phyloP scores from a whole-genome alignment of 2,329 filamentous ascomycete genomes.

The Fusarium penzigii region DNA sequence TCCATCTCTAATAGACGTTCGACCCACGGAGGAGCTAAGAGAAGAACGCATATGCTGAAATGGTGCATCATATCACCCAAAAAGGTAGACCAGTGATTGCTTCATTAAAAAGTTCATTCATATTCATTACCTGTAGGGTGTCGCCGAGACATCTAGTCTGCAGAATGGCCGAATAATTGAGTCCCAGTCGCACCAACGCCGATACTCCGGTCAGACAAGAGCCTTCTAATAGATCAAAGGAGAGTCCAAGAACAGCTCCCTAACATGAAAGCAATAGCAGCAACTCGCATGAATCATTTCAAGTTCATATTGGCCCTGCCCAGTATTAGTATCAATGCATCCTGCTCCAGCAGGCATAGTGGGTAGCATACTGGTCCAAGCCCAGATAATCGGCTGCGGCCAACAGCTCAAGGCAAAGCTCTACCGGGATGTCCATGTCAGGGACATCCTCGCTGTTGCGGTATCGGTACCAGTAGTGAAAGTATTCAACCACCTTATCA shows the following conservation, averaged over 20 bases:
- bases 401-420: slow-evolving; percentile 75
- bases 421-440: slow-evolving; percentile 78
- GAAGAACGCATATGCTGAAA: slow-evolving; percentile 58
- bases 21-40: slow-evolving; percentile 50
- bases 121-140: slow-evolving; percentile 13
- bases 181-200: slow-evolving; percentile 20
- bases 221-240: neutral
- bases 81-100: neutral
- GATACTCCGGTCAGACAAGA: slow-evolving; percentile 10
- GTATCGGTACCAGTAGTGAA: slow-evolving; percentile 79
- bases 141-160: slow-evolving; percentile 4
- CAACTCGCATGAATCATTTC: slow-evolving; percentile 29
- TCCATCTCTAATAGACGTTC: slow-evolving; percentile 57
- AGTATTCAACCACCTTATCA: slow-evolving; percentile 81
- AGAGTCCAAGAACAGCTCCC: too few relatives aligned
- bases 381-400: slow-evolving; percentile 77
- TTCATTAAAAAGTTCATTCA: slow-evolving; percentile 6
- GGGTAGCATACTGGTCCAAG: slow-evolving; percentile 54
- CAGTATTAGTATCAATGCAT: slow-evolving; percentile 32
- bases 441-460: slow-evolving; percentile 70
- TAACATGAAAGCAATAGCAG: neutral
- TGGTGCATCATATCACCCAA: slow-evolving; percentile 31
- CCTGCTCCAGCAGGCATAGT: slow-evolving; percentile 32
- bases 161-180: neutral
- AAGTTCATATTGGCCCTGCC: slow-evolving; percentile 40